Evolutionary conservation across 1,139 yeast genomes (phyloP).

Genomic region (Ogataea hybrid): DNA sequence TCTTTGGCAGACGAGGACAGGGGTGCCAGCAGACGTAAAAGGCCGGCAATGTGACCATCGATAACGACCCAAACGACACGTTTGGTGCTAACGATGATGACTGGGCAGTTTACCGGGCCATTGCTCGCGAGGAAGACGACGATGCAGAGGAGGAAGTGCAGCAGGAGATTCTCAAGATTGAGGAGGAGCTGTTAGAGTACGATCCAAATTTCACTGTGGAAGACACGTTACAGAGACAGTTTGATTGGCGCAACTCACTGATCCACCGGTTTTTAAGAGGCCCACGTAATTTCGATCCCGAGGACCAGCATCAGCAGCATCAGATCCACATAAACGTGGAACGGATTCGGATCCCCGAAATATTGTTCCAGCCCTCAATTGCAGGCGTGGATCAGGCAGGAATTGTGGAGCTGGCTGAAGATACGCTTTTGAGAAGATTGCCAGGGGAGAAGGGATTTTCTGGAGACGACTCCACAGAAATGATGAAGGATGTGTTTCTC

Average conservation of each 20-base stretch:
- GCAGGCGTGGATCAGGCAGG: conserved; percentile 98
- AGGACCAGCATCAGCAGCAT: conserved; percentile 68
- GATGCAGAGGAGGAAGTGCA: conserved; percentile 77
- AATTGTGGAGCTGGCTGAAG: conserved; percentile 70
- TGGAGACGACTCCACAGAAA: conserved; percentile 50
- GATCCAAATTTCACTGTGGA: conserved; percentile 87
- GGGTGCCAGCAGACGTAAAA: conserved; percentile 46
- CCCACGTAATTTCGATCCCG: conserved; percentile 70
- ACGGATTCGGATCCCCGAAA: conserved; percentile 89
- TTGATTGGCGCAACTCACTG: conserved; percentile 80
- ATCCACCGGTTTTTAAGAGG: conserved; percentile 88
- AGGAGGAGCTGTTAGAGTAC: conserved; percentile 68
- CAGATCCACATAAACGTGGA: conserved; percentile 90
- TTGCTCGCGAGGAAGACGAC: conserved; percentile 67
- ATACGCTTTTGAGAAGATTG: conserved; percentile 59
- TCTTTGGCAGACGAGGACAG: conserved; percentile 74
- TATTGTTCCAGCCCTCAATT: conserved; percentile 88
- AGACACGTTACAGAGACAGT: conserved; percentile 78
- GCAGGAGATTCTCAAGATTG: conserved; percentile 58
- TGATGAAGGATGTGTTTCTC: conserved; percentile 64
- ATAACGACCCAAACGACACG: conserved; percentile 89
- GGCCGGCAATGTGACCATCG: conserved; percentile 59
- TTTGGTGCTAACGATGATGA: conserved; percentile 97
- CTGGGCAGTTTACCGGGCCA: conserved; percentile 89
- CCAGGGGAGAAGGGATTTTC: conserved; percentile 50